Evolutionary conservation across 345 rosid species (phyloP).

Genomic region (Acer campestre): DNA sequence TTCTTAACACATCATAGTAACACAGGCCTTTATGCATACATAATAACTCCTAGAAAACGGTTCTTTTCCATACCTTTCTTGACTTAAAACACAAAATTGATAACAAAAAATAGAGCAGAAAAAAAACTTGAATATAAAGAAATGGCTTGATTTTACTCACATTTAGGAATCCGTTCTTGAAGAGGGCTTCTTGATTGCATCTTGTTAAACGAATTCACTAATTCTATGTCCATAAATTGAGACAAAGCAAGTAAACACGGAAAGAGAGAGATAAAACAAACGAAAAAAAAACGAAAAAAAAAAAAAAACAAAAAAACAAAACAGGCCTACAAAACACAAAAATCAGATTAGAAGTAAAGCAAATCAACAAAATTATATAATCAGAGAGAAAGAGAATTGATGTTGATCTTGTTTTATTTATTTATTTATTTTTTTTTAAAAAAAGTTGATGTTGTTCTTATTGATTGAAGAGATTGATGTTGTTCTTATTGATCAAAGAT

Average conservation of each 20-base stretch:
- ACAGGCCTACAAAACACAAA: not conserved
- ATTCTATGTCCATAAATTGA: conserved; percentile 36
- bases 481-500: too few species aligned
- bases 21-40: too few species aligned
- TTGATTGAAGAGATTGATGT: too few species aligned
- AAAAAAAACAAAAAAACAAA: not conserved
- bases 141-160: not conserved
- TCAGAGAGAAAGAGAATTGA: not conserved
- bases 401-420: too few species aligned
- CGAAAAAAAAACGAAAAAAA: not conserved
- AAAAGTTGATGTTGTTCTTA: too few species aligned
- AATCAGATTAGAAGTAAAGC: not conserved
- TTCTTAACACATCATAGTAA: too few species aligned
- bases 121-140: not conserved
- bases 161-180: conserved; percentile 28
- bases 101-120: not conserved
- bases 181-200: conserved; percentile 33
- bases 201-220: conserved; percentile 27
- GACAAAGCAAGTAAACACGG: not conserved
- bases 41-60: too few species aligned
- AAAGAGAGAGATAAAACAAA: not conserved
- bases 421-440: too few species aligned
- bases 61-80: too few species aligned
- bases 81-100: too few species aligned
- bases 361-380: not conserved